A percentile compares a stretch with the other conserved stretches of the same genome.
Evolutionary conservation across 2,329 filamentous ascomycete species (phyloP).

Genomic region (Aureobasidium sp.): DNA sequence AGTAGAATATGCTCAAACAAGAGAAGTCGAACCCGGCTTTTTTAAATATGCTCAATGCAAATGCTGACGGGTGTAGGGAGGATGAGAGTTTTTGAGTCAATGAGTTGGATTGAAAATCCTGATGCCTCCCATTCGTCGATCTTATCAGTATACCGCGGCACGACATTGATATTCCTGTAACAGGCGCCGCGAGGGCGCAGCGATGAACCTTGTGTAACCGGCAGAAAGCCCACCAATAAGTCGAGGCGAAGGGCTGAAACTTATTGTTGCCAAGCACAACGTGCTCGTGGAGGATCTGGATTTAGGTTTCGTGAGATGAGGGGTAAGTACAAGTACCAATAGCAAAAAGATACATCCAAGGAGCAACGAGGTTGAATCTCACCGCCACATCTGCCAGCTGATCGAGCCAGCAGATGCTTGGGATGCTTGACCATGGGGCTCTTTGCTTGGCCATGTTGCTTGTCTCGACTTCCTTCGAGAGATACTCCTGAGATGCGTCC

Average conservation of each 20-base stretch:
- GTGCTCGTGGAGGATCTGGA: neutral
- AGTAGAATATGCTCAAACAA: neutral
- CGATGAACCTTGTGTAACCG: neutral
- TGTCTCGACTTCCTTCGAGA: neutral
- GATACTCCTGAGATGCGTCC: neutral
- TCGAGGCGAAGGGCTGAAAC: neutral
- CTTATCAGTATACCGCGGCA: slow-evolving; percentile 2
- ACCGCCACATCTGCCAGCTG: neutral
- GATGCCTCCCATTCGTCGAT: neutral
- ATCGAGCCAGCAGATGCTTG: neutral
- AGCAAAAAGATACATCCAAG: neutral
- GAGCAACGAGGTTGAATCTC: neutral
- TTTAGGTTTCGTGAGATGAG: neutral
- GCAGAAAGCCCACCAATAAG: neutral
- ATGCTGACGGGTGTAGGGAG: neutral
- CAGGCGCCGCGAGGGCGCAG: neutral
- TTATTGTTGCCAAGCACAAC: neutral
- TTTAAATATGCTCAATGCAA: neutral
- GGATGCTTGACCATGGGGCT: neutral
- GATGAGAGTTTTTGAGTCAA: neutral
- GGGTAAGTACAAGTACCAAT: neutral
- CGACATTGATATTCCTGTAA: neutral
- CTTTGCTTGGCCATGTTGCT: neutral
- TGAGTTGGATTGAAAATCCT: neutral
- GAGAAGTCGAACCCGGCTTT: neutral